phyloP scores from a whole-genome alignment of 2,329 filamentous ascomycete species.

The Trichoderma lentiforme region DNA sequence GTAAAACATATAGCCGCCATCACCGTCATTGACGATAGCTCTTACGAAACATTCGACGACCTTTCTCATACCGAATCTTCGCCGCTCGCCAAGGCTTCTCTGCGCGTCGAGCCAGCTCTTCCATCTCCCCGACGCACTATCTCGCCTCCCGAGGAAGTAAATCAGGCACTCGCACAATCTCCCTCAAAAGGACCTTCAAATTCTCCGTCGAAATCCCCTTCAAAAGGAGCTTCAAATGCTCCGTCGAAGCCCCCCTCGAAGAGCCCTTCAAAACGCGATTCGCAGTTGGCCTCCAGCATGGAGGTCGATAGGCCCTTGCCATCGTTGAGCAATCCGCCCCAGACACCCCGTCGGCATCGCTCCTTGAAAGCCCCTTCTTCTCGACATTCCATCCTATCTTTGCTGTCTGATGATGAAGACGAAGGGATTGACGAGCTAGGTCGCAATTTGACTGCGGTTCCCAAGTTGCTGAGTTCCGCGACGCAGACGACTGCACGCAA shows the following conservation, averaged over 20 bases:
- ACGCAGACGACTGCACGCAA: conserved; percentile 24
- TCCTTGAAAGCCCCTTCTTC: conserved; percentile 29
- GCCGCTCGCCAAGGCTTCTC: not conserved
- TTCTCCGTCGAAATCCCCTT: not conserved
- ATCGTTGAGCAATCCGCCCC: conserved; percentile 23
- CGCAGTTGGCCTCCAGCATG: not conserved
- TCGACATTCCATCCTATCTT: conserved; percentile 40
- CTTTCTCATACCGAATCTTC: not conserved
- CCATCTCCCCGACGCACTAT: conserved; percentile 1
- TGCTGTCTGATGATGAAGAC: conserved; percentile 37
- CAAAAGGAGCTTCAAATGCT: not conserved
- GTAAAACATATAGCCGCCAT: not conserved
- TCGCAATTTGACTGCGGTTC: conserved; percentile 11
- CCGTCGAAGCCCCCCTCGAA: not conserved
- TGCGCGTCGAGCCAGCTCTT: not conserved
- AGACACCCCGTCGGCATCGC: conserved; percentile 27
- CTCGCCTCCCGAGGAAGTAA: not conserved
- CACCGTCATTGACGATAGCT: conserved; percentile 7
- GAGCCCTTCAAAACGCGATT: conserved; percentile 19
- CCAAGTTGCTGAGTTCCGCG: conserved; percentile 22
- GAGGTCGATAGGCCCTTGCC: conserved; percentile 10
- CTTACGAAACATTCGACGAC: conserved; percentile 11
- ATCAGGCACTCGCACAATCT: not conserved
- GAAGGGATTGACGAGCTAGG: conserved; percentile 35
- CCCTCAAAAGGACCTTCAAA: not conserved